Base-by-base conservation (phyloP, 1,284 basidiomycete species). In the Cutaneotrichosporon spelunceum region DNA sequence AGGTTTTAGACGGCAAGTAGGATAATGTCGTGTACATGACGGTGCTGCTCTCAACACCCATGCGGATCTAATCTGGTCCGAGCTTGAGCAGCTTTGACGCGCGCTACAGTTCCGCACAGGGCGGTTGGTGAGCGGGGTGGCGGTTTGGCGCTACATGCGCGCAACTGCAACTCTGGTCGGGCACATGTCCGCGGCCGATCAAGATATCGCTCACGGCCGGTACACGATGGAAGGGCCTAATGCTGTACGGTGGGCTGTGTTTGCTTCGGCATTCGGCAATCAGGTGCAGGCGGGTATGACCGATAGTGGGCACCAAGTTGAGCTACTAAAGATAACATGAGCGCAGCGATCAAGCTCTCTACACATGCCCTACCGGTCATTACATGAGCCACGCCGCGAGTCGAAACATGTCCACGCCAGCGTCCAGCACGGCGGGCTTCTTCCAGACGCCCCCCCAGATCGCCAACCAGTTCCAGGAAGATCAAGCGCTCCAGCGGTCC, bases 351-450 rank as follows among this genome's bases (percentile, higher is more conserved):
- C 30, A 33, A 33, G 30, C 30, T 33, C 7, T 33, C 7, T 11
- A 6, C n/a, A n/a, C n/a, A n/a, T n/a, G n/a, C n/a, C n/a, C n/a
- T n/a, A n/a, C n/a, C n/a, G 30, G 30, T 6, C 44, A 47, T 47
- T 47, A 48, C 23, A n/a, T 21, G 6, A n/a, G 23, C 2, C 21
- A 3, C 30, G 30, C 10, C 30, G 5, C 30, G 30, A 6, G 5
- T 5, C 13, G 13, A 33, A 39, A 11, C 9, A 53, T 53, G 52
- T 8, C 52, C 47, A 57, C 56, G 3, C 29, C 60, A 8, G 60
- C 55, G 2, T 62, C 60, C 0, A 33, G 54, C 34, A 62, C 60
- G 14, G 60, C 60, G 3, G 64, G 64, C 53, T 65, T 62, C 58
- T 65, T 62, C 58, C 64, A 65, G 56, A 26, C 47, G 9, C 39